Percentiles rank a stretch among this genome's conserved stretches.
phyloP scores from a whole-genome alignment of 805 yeast genomes.

The Ogataea zsoltii region DNA sequence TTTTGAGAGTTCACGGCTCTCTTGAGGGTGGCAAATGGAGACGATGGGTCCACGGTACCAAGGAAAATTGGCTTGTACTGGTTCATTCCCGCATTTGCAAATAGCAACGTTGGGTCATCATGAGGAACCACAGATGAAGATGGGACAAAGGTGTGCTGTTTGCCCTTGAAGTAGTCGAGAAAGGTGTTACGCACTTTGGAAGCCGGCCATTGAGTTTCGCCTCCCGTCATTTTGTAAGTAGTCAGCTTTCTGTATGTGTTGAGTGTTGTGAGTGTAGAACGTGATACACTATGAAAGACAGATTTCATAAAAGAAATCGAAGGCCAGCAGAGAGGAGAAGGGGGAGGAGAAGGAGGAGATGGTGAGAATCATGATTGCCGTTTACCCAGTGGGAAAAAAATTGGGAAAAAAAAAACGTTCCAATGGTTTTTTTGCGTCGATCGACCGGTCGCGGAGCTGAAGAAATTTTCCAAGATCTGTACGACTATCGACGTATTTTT shows the following conservation, averaged over 20 bases:
- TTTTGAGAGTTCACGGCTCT: slow-evolving; percentile 96
- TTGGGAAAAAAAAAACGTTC: slow-evolving; percentile 6
- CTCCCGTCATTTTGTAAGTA: slow-evolving; percentile 8
- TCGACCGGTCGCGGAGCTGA: slow-evolving; percentile 8
- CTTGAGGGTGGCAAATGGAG: slow-evolving; percentile 79
- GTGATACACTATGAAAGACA: slow-evolving; percentile 7
- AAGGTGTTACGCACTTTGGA: slow-evolving; percentile 71
- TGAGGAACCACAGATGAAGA: slow-evolving; percentile 95
- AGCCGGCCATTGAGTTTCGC: slow-evolving; percentile 46
- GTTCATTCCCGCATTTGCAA: slow-evolving; percentile 99
- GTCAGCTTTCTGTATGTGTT: neutral
- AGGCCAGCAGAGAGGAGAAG: neutral
- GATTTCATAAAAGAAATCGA: slow-evolving; percentile 4
- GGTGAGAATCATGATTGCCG: neutral
- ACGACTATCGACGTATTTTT: neutral
- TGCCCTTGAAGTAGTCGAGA: slow-evolving; percentile 71
- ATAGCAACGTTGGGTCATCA: slow-evolving; percentile 94
- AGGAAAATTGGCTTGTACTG: slow-evolving; percentile 97
- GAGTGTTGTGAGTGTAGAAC: neutral
- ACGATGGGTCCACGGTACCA: slow-evolving; percentile 95
- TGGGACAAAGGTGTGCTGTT: slow-evolving; percentile 79
- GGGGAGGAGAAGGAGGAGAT: neutral
- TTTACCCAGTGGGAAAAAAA: slow-evolving; percentile 8
- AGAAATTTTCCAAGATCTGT: no score
- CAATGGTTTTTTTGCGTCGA: slow-evolving; percentile 6